A percentile compares a stretch with the other conserved stretches of the same genome.
Conservation (phyloP, 2,329 filamentous ascomycete genomes). For the Ambrosiella cleistominuta region DNA sequence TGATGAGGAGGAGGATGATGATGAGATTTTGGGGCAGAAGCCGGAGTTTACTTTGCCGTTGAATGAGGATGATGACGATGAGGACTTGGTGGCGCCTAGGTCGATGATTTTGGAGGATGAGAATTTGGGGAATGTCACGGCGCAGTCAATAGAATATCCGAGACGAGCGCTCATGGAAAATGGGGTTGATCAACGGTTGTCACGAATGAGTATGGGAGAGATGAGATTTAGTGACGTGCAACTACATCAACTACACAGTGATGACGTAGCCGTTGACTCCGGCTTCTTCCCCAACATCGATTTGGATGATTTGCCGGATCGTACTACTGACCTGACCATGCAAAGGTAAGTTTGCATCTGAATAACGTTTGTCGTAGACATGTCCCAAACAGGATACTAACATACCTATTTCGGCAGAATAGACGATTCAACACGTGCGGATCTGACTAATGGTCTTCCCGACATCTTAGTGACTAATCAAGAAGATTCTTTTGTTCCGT, state of each 20-base stretch:
- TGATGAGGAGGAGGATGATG: conserved; percentile 31
- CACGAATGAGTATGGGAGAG: conserved; percentile 36
- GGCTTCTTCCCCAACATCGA: conserved; percentile 34
- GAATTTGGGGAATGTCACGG: conserved; percentile 33
- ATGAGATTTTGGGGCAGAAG: conserved; percentile 30
- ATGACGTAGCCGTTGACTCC: conserved; percentile 28
- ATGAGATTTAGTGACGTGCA: conserved; percentile 34
- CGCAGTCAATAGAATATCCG: conserved; percentile 42
- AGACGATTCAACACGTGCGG: conserved; percentile 18
- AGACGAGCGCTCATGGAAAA: conserved; percentile 33
- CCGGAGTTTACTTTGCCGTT: conserved; percentile 40
- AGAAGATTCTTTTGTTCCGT: background rate
- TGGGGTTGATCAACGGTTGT: conserved; percentile 25
- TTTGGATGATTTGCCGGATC: conserved; percentile 25
- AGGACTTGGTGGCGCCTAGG: conserved; percentile 33
- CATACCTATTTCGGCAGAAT: conserved; percentile 15
- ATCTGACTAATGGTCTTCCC: conserved; percentile 6
- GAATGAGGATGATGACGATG: conserved; percentile 29
- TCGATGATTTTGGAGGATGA: conserved; percentile 40
- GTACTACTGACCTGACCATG: conserved; percentile 25
- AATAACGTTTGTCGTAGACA: background rate
- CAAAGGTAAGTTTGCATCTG: conserved; percentile 22
- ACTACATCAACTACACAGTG: conserved; percentile 20
- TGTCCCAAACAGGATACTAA: background rate
- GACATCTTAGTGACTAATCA: conserved; percentile 1